Evolutionary conservation across 495 filamentous ascomycete species (phyloP), one percentile per base, ranked within the genome.

Genomic region (Cryomyces antarcticus): DNA sequence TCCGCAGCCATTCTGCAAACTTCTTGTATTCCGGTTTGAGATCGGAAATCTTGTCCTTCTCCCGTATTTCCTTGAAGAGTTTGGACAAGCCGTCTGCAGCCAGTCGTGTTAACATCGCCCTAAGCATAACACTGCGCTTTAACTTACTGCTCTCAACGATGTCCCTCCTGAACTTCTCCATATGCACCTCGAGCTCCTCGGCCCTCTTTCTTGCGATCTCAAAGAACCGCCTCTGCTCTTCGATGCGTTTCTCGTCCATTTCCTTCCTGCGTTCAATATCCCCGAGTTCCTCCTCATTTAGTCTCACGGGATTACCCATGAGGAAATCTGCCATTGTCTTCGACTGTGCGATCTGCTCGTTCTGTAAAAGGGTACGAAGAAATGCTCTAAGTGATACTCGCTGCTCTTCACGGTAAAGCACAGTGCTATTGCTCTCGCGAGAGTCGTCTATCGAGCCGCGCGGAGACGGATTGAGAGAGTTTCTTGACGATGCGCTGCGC

Each of bases 1-100:
- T 97, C 28, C 92, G 78, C 39, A 96, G 66, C 89, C 89, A 97
- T 60, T 97, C 89, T 28, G 88, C 88, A 54, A 97, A 97, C 54
- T 96, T 96, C 52, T 89, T 80, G 57, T 96, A 97, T 57, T 96
- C 86, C 28, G 89, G 72, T 52, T 80, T 87, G 24, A 97, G 70
- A 49, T 96, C 86, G 47, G 73, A 70, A 39, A 97, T 83, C 11
- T 69, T 81, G 35, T 79, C 61, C 63, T 96, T 95, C 41, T 82
- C 77, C 46, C 77, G 76, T 55, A 97, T 92, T 58, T 95, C 89
- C 44, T 76, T 67, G 59, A 97, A 94, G 17, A 97, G 75, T 56
- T 83, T 89, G 1, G 88, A 92, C 42, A 97, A 67, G 7, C 89
- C 89, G 63, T 95, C 73, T 77, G 45, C 30, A 24, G 17, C 17